Base-by-base conservation (phyloP, 305 asterid genomes). In the Galium porrigens region DNA sequence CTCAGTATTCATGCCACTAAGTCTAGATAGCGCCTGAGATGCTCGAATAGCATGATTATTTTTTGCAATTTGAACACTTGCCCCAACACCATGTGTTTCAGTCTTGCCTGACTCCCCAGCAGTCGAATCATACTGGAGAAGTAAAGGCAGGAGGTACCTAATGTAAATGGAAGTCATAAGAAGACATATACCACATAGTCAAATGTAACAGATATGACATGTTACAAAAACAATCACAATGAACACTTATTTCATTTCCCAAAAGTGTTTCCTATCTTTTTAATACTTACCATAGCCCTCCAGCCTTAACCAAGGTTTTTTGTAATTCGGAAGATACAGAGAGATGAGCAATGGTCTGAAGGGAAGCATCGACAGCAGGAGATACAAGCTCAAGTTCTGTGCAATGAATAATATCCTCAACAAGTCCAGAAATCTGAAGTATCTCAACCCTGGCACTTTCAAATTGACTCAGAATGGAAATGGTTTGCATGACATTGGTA, bases 111-210 rank as follows among this genome's bases (percentile, higher is more conserved):
- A 82, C 72, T 87, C 94, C 76, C 79, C 97, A 64, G 97, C 99
- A 64, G 99, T 94, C 53, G 99, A 87, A 79, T 94, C 99, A 77
- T 87, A 94, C 76, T 87, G 95, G 78, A 94, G 95, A 75, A 94
- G 74, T 80, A 94, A 75, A 58, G 97, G 97, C 67, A 94, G 70
- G 48, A 94, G 92, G 83, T 87, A 94, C 99, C 99, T 94, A 79
- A 71, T 72, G 67, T 67, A 72, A 70, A 65, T 25, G 9, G 17
- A 51, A 49, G 18, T 63, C 1, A 44, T 48, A 63, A 63, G 44
- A 42, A 14, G 51, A 0, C 65, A 48, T 68, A 56, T 65, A 58
- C 41, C 54, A 52, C 64, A 66, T 9, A 64, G 20, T 36, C 41
- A 36, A 36, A 36, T 36, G 41, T 36, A 36, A 36, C 36, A 61